A percentile compares a stretch with the other conserved stretches of the same genome.
These are phyloP conservation scores for Lophium mytilinum DNA, from an alignment of 495 filamentous ascomycete genomes.

Conservation along the genomic window DNA sequence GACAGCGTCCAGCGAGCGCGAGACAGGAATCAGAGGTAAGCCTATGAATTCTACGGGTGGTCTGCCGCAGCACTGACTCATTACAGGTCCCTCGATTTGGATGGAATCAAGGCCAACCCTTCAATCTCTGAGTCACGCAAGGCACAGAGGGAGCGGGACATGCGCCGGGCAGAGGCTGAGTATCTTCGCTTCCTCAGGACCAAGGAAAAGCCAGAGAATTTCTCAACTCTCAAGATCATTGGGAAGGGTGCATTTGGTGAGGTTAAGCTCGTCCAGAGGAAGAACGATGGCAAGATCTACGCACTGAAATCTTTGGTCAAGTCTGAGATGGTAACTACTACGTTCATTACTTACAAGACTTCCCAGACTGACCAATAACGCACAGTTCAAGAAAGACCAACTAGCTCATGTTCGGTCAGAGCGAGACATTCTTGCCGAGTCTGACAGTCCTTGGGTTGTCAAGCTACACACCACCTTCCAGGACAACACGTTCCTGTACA, in stretches of 20 bases:
- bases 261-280: conserved; percentile 92
- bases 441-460: conserved; percentile 97
- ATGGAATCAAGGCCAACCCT: conserved; percentile 68
- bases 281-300: conserved; percentile 93
- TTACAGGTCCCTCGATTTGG: conserved; percentile 76
- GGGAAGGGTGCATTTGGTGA: conserved; percentile 99
- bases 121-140: conserved; percentile 65
- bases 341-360: not conserved
- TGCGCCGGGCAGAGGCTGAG: conserved; percentile 74
- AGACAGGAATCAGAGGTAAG: conserved; percentile 83
- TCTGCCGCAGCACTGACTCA: not conserved
- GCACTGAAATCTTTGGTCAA: conserved; percentile 98
- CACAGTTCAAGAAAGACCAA: conserved; percentile 90
- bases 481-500: conserved; percentile 88
- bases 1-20: conserved; percentile 88
- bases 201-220: conserved; percentile 84
- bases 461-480: conserved; percentile 98
- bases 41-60: not conserved
- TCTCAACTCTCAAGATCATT: conserved; percentile 92
- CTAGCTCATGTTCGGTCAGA: conserved; percentile 97
- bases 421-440: conserved; percentile 94
- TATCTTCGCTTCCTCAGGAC: conserved; percentile 93
- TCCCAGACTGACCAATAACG: conserved; percentile 4
- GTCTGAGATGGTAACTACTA: conserved; percentile 68
- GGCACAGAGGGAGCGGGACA: conserved; percentile 65